Evolutionary conservation across 352 stramenopile genomes (phyloP), one percentile per base, ranked within the genome.

Genomic region (Phytophthora hibernalis): DNA sequence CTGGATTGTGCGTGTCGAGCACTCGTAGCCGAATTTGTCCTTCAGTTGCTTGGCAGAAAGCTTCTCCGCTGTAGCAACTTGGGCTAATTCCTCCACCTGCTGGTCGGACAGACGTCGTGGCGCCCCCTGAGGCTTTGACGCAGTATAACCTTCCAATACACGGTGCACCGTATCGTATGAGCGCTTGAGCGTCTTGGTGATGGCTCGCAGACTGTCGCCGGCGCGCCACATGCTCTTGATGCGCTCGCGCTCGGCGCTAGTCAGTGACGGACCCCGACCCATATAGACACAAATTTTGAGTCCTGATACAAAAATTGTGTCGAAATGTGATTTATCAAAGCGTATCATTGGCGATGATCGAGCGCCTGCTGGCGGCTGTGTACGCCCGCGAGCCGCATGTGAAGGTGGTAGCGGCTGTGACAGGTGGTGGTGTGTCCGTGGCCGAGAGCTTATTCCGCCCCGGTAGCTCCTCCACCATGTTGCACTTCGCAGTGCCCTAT

Each of bases 401-500:
- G 18, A 91, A 93, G 62, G 85, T 88, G 6, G 83, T 76, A 22
- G 70, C 80, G 43, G 76, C 72, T 2, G 79, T 76, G 42, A 91
- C 85, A 0, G 85, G 85, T n/a, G 85, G 85, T 11, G 85, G 85
- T 0, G 61, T 76, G 0, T 77, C 75, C 7, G 76, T 74, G 3
- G 65, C 78, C 3, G 67, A 85, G 50, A 65, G 76, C 15, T 76
- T 91, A 22, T 88, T 91, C 50, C 67, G 70, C 16, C 43, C 73
- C 8, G 83, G 81, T 15, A 91, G 82, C 45, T 93, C 83, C 22
- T 90, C 83, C 54, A 90, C 80, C 33, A 87, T 93, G 77, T 57
- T 91, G 43, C 74, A 90, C 55, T 91, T 87, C 61, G 68, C 74
- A 24, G 74, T 93, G 31, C 83, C 83, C 20, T 93, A 93, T 61